Base-by-base conservation (phyloP, 495 filamentous ascomycete species). In the Penicillium arizonense region DNA sequence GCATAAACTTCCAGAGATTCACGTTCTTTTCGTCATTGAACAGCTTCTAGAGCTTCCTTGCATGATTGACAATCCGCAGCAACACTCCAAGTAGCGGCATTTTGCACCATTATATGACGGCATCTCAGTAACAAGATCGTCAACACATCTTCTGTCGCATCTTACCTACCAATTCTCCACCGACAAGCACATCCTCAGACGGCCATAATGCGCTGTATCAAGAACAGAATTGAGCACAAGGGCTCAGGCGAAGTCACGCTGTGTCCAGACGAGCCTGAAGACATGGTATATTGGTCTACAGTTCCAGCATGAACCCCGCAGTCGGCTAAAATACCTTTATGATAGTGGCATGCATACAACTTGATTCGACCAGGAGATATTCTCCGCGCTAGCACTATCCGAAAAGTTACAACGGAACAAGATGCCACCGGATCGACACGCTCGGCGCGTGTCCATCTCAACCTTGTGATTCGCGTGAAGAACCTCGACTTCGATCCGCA, bases 311-410 rank as follows among this genome's bases (percentile, higher is more conserved):
- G 20, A 47, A 26, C 24, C 28, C 37, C 8, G 14, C 41, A 47
- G 52, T 45, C 30, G 48, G 24, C 39, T 53, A 30, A 53, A 26
- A 46, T 13, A 42, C 9, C 32, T 24, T 7, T 5, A 21, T 47
- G 13, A 42, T 47, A 94, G 89, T 98, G 94, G 94, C 92, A 97
- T 63, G 87, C 88, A 67, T 92, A 96, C 79, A 98, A 98, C 73
- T 81, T 98, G 34, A 93, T 98, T 67, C 82, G 85, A 11, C 82
- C 85, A 21, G 79, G 74, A 34, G 95, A 98, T 58, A 73, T 89
- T 42, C 78, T 98, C 50, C 85, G 85, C 57, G 91, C 91, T 26
- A 87, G 86, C 46, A 90, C 94, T 37, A 74, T 94, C 50, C 90
- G 94, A 58, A 88, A 89, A 37, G 84, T 96, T 35, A 86, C 82